These are phyloP conservation scores for Boletus patriciae DNA, from an alignment of 768 basidiomycete genomes.

Conservation along the genomic window DNA sequence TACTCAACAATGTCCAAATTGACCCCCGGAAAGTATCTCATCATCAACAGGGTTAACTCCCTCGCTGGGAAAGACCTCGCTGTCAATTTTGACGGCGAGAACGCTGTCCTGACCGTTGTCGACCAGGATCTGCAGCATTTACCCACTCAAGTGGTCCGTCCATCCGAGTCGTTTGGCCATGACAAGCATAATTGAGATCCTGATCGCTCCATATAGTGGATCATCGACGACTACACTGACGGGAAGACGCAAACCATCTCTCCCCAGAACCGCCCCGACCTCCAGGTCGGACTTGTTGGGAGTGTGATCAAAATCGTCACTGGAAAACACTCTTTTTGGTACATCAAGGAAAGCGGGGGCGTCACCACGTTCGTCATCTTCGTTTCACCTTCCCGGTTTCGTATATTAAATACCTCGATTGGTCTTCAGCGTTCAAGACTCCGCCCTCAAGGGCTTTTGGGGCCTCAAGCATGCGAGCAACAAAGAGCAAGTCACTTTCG, in stretches of 20 bases:
- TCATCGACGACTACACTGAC: neutral
- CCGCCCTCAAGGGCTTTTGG: neutral
- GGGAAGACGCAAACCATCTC: neutral
- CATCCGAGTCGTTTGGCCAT: no score
- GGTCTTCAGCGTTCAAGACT: neutral
- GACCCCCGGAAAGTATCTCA: neutral
- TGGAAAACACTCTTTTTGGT: no score
- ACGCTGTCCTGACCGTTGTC: neutral
- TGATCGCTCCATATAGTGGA: neutral
- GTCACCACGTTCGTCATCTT: neutral
- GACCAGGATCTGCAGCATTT: neutral
- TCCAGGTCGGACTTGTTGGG: neutral
- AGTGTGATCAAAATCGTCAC: neutral
- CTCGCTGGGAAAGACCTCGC: neutral
- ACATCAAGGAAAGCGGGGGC: no score
- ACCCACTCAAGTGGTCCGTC: neutral
- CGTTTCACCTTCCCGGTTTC: neutral
- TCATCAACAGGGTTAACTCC: neutral
- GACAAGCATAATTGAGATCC: neutral
- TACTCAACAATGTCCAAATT: neutral
- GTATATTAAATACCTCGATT: neutral
- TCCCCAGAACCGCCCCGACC: neutral
- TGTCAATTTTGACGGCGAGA: neutral
- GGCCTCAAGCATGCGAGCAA: neutral
- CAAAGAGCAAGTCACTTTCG: neutral